Percentiles rank a stretch among this genome's conserved stretches.
These are phyloP conservation scores for Vaccinium macrocarpon DNA, from an alignment of 148 eudicot genomes.

Conservation along the genomic window DNA sequence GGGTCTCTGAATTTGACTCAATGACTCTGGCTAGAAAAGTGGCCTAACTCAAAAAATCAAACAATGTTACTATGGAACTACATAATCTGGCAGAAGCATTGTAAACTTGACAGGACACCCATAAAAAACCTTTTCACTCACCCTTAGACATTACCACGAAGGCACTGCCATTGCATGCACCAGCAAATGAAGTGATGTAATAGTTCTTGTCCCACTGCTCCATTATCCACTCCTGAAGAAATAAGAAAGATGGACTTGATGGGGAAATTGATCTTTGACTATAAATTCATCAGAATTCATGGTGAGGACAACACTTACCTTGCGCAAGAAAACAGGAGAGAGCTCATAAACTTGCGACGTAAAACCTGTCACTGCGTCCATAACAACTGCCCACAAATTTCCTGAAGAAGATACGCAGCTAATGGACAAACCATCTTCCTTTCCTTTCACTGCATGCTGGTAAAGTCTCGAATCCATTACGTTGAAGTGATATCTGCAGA, in stretches of 20 bases:
- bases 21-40: not conserved
- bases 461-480: slow-evolving; percentile 38
- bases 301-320: slow-evolving; percentile 26
- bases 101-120: not conserved
- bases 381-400: slow-evolving; percentile 49
- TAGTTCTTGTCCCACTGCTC: slow-evolving; percentile 46
- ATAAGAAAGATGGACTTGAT: not conserved
- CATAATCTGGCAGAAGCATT: not conserved
- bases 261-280: not conserved
- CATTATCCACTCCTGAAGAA: slow-evolving; percentile 40
- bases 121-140: slow-evolving; percentile 11
- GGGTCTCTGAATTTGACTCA: not conserved
- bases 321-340: slow-evolving; percentile 44
- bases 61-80: not conserved
- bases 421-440: slow-evolving; percentile 43
- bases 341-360: slow-evolving; percentile 45
- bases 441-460: slow-evolving; percentile 48
- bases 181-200: slow-evolving; percentile 39
- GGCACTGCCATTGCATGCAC: slow-evolving; percentile 41
- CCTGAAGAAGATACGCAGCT: slow-evolving; percentile 42
- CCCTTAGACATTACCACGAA: slow-evolving; percentile 46
- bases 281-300: not conserved
- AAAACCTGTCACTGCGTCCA: slow-evolving; percentile 57
- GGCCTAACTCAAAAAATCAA: not conserved
- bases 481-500: slow-evolving; percentile 49